phyloP scores from a whole-genome alignment of 2,329 filamentous ascomycete species.

The Zopfia rhizophila region DNA sequence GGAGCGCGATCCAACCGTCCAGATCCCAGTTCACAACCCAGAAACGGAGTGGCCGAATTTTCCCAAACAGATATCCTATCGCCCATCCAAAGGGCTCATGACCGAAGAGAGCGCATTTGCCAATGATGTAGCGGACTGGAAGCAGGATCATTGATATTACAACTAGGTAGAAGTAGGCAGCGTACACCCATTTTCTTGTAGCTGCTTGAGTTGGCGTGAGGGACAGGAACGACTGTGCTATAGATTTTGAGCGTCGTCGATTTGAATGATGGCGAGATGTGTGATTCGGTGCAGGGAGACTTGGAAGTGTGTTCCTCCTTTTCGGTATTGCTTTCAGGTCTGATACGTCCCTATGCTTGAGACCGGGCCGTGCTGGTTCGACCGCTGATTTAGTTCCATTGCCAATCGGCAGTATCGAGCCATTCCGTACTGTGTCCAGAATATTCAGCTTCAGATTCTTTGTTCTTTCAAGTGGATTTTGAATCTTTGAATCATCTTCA shows the following conservation, averaged over 20 bases:
- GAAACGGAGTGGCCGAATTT: conserved; percentile 76
- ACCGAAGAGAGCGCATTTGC: conserved; percentile 71
- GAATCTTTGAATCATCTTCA: conserved; percentile 49
- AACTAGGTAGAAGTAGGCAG: conserved; percentile 77
- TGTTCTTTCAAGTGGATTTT: conserved; percentile 34
- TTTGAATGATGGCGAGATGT: conserved; percentile 31
- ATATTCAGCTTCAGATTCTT: conserved; percentile 42
- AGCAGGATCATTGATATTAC: conserved; percentile 74
- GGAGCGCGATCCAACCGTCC: conserved; percentile 79
- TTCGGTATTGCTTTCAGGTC: conserved; percentile 22
- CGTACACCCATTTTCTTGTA: conserved; percentile 84
- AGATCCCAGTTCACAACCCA: conserved; percentile 75
- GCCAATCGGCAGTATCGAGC: conserved; percentile 19
- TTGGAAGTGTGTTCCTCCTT: conserved; percentile 49
- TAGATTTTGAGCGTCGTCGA: conserved; percentile 44
- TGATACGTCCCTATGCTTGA: conserved; percentile 18
- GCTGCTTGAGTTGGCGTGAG: conserved; percentile 82
- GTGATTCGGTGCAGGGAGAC: conserved; percentile 33
- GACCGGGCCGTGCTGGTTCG: too few relatives aligned
- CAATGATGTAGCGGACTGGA: conserved; percentile 77
- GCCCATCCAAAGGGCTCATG: conserved; percentile 93
- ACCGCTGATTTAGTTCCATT: conserved; percentile 38
- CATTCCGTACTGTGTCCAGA: conserved; percentile 31
- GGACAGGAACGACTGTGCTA: conserved; percentile 74
- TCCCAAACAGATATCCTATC: conserved; percentile 86